Conservation (phyloP, 139 green algal species). For the Marvania coccoides region DNA sequence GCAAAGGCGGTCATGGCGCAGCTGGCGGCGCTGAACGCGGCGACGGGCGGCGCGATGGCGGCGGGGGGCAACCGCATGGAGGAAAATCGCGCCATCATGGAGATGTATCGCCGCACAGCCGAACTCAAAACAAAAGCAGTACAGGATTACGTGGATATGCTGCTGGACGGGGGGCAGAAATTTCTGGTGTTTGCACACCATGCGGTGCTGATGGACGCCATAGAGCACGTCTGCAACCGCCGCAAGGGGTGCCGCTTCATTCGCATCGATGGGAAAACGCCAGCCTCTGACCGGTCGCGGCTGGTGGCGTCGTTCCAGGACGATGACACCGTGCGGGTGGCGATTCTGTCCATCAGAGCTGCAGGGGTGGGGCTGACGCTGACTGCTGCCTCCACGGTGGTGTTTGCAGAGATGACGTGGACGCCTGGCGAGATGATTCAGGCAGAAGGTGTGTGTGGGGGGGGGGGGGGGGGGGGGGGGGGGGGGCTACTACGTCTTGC, state of each 20-base stretch:
- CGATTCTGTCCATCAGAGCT: conserved; percentile 83
- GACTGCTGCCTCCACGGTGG: conserved; percentile 68
- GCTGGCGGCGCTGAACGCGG: not conserved
- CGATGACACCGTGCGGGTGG: conserved; percentile 59
- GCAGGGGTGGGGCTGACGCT: conserved; percentile 88
- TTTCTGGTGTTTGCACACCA: conserved; percentile 95
- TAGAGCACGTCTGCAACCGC: conserved; percentile 50
- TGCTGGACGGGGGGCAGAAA: conserved; percentile 70
- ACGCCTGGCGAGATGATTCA: conserved; percentile 60
- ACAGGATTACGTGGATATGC: conserved; percentile 49
- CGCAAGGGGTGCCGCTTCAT: conserved; percentile 53
- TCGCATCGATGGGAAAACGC: conserved; percentile 80
- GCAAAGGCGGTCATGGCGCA: conserved; percentile 12
- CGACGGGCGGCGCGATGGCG: not conserved
- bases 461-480: too few relatives aligned
- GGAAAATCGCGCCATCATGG: conserved; percentile 39
- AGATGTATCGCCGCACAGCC: conserved; percentile 58
- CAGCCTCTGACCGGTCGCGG: conserved; percentile 36
- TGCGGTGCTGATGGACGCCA: conserved; percentile 21
- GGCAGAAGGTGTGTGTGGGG: conserved; percentile 24
- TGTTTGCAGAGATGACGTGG: conserved; percentile 74
- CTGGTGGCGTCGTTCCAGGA: conserved; percentile 54
- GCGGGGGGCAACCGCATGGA: conserved; percentile 4
- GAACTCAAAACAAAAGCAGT: conserved; percentile 57
- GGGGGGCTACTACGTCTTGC: too few relatives aligned